Conservation (phyloP, 192 early-diverging fungal genomes). For the Entophlyctis helioformis region DNA sequence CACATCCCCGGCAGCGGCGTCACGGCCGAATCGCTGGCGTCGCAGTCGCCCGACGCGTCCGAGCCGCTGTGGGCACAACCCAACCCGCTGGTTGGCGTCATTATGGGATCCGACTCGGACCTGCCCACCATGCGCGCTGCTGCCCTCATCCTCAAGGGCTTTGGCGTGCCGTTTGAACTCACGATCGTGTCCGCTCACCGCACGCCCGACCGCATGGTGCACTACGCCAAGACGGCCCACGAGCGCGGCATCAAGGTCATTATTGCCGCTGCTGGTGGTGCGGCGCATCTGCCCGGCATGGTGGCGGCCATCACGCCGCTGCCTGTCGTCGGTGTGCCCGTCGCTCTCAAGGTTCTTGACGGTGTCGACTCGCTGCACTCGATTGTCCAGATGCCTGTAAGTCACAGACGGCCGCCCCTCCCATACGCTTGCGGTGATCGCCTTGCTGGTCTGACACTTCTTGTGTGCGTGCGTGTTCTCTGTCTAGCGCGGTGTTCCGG, state of each 20-base stretch:
- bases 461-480: too few species aligned
- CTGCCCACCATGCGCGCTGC: constrained; percentile 88
- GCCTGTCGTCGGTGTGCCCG: constrained; percentile 95
- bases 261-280: constrained; percentile 97
- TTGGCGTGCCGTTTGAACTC: constrained; percentile 92
- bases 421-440: too few species aligned
- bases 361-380: constrained; percentile 95
- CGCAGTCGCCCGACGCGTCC: constrained; percentile 14
- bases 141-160: constrained; percentile 75
- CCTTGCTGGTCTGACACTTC: too few species aligned
- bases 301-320: constrained; percentile 95
- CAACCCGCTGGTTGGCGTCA: constrained; percentile 84
- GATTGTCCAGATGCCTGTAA: constrained; percentile 98
- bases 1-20: not conserved
- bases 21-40: not conserved
- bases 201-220: constrained; percentile 84
- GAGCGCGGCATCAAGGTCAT: constrained; percentile 89
- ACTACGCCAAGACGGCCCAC: constrained; percentile 80
- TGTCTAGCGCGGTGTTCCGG: constrained; percentile 95
- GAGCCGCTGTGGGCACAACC: constrained; percentile 5
- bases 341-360: constrained; percentile 82
- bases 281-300: constrained; percentile 98
- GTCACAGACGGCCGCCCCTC: too few species aligned
- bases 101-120: constrained; percentile 99
- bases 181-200: constrained; percentile 96